Conservation (phyloP, 78 protist genomes). For the Dictyostelium citrinum region DNA sequence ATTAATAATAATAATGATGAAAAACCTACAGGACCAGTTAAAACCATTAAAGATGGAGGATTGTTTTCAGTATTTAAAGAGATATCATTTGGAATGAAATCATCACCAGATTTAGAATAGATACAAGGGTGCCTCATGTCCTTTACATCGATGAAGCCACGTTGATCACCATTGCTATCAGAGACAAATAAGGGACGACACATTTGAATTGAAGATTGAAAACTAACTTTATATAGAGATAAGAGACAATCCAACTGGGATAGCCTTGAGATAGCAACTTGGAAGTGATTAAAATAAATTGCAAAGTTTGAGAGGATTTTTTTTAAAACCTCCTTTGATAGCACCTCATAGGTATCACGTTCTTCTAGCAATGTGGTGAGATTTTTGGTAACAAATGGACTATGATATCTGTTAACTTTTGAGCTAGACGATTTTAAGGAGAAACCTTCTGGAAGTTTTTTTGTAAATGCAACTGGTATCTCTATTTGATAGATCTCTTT, state of each 20-base stretch:
- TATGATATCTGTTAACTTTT: conserved; percentile 9
- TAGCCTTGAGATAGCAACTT: neutral
- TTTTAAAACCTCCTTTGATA: conserved; percentile 1
- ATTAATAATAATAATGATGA: conserved; percentile 14
- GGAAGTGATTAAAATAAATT: neutral
- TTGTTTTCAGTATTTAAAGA: neutral
- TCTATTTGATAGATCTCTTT: conserved; percentile 64
- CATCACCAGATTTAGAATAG: conserved; percentile 27
- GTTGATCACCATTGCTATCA: neutral
- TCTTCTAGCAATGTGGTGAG: conserved; percentile 18
- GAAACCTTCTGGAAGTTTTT: neutral
- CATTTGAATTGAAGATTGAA: conserved; percentile 15
- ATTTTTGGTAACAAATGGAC: conserved; percentile 27
- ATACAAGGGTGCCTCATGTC: conserved; percentile 82
- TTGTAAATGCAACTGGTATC: neutral
- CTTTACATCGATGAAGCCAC: neutral
- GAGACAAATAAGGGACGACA: conserved; percentile 27
- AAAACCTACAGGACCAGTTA: conserved; percentile 95
- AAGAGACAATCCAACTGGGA: conserved; percentile 43
- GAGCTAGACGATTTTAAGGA: neutral
- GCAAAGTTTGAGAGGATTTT: conserved; percentile 14
- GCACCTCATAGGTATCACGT: conserved; percentile 12
- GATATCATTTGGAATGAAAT: conserved; percentile 84
- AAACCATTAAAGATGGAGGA: conserved; percentile 70
- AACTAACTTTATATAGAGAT: conserved; percentile 28